Conservation (phyloP, 257 asterid species). For the Nicotiana noctiflora region DNA sequence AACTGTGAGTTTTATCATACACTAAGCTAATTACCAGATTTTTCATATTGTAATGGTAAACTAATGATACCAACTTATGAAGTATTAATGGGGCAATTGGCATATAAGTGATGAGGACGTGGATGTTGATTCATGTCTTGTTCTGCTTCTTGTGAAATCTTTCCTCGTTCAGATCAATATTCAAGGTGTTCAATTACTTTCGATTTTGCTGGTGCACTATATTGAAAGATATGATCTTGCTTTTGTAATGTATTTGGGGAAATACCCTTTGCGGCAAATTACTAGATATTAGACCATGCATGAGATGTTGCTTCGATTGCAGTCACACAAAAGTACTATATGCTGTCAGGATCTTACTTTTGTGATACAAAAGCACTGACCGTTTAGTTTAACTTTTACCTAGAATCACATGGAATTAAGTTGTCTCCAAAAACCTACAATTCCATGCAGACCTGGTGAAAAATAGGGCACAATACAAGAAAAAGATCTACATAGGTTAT, state of each 20-base stretch:
- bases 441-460: too few species aligned
- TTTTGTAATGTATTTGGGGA: background rate
- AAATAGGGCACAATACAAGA: too few species aligned
- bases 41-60: background rate
- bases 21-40: background rate
- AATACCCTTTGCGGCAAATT: background rate
- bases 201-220: background rate
- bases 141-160: too few species aligned
- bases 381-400: background rate
- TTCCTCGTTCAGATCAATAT: background rate
- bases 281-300: background rate
- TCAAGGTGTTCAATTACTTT: background rate
- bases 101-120: too few species aligned
- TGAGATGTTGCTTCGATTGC: background rate
- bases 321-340: background rate
- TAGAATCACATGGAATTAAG: too few species aligned
- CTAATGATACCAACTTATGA: background rate
- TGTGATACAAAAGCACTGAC: background rate
- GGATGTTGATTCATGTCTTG: too few species aligned
- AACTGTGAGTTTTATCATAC: background rate
- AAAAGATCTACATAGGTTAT: too few species aligned
- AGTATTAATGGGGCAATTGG: background rate
- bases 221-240: background rate
- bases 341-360: slow-evolving; percentile 6
- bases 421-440: too few species aligned